These are phyloP conservation scores for Lasiosphaeriaceae sp. DNA, from an alignment of 495 filamentous ascomycete genomes.

Conservation along the genomic window DNA sequence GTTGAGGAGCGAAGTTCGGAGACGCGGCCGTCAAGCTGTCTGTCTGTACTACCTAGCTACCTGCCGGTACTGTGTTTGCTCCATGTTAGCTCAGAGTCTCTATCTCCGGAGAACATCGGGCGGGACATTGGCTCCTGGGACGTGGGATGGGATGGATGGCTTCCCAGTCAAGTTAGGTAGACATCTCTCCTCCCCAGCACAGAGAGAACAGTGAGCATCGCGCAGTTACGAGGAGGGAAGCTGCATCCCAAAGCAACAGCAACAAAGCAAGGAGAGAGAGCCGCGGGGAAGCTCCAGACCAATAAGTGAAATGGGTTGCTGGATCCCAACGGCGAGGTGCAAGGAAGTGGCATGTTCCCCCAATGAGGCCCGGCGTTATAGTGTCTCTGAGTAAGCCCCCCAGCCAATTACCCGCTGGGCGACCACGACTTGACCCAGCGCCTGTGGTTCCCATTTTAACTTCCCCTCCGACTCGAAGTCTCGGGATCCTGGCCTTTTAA, in stretches of 20 bases:
- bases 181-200: no score
- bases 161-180: no score
- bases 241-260: neutral
- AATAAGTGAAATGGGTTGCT: neutral
- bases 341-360: neutral
- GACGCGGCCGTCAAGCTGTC: neutral
- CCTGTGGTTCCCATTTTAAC: constrained; percentile 3
- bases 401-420: constrained; percentile 22
- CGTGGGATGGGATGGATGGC: no score
- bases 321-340: neutral
- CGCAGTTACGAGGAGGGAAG: no score
- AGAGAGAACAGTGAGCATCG: no score
- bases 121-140: no score
- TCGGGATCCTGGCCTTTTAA: constrained; percentile 15
- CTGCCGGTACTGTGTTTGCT: neutral
- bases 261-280: neutral
- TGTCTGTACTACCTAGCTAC: neutral
- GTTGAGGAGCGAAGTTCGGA: neutral
- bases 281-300: neutral
- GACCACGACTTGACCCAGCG: neutral
- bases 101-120: no score
- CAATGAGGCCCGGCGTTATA: neutral
- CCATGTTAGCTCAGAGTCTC: no score
- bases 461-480: constrained; percentile 24
- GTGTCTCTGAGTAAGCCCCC: constrained; percentile 28